Conservation (phyloP, 768 basidiomycete species). For the Tricholoma furcatifolium region DNA sequence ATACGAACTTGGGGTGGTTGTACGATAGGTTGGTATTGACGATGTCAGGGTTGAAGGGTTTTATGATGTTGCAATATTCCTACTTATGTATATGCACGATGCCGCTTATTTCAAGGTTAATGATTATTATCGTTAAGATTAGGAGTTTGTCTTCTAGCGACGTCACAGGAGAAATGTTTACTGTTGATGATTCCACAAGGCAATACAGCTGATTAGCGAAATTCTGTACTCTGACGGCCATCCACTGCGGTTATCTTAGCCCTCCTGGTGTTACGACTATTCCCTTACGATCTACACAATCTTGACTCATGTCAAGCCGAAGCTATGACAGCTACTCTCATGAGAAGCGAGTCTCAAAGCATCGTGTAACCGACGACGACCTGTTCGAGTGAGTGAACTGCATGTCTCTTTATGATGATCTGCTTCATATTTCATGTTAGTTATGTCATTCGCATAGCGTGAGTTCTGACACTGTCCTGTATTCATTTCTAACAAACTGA, state of each 20-base stretch:
- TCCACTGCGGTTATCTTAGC: background rate
- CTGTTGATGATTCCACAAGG: constrained; percentile 9
- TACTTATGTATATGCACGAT: too few species aligned
- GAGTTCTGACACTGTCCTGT: constrained; percentile 25
- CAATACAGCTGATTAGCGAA: background rate
- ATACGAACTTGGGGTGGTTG: too few species aligned
- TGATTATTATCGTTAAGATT: too few species aligned
- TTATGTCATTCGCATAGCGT: constrained; percentile 85
- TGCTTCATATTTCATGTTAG: constrained; percentile 35
- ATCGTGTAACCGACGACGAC: constrained; percentile 73
- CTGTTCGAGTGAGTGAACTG: constrained; percentile 65
- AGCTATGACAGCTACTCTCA: constrained; percentile 73
- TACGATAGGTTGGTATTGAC: too few species aligned
- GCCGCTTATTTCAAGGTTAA: too few species aligned
- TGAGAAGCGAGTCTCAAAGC: constrained; percentile 70
- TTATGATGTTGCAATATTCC: too few species aligned
- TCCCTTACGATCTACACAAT: constrained; percentile 5
- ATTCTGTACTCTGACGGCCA: background rate
- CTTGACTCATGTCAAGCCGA: constrained; percentile 61
- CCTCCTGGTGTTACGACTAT: constrained; percentile 4
- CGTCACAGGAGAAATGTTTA: background rate
- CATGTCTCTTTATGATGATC: constrained; percentile 8
- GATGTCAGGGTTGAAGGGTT: too few species aligned
- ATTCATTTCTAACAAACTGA: background rate
- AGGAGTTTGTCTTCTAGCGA: too few species aligned